Conservation (phyloP, 352 stramenopile species). For the Pythium monospermum region DNA sequence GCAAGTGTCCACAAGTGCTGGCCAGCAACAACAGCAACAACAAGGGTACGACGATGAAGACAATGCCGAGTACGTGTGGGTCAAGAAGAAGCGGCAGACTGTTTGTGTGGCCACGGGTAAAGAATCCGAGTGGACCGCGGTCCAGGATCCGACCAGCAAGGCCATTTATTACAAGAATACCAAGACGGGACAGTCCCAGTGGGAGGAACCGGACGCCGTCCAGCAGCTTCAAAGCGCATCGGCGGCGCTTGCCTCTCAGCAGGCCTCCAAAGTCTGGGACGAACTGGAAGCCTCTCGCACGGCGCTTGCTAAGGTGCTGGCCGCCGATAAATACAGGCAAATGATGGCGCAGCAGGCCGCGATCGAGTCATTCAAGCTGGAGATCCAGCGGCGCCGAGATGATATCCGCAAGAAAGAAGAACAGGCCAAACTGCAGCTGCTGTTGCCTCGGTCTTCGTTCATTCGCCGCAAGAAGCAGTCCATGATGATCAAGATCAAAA, state of each 20-base stretch:
- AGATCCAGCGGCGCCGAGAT: slow-evolving; percentile 42
- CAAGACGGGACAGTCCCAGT: slow-evolving; percentile 57
- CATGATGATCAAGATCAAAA: slow-evolving; percentile 53
- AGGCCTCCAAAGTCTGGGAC: slow-evolving; percentile 52
- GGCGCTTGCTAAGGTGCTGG: slow-evolving; percentile 33
- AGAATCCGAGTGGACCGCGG: slow-evolving; percentile 53
- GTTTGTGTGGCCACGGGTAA: slow-evolving; percentile 59
- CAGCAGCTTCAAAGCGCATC: slow-evolving; percentile 46
- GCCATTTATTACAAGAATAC: slow-evolving; percentile 77
- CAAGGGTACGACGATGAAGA: slow-evolving; percentile 36
- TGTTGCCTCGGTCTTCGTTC: slow-evolving; percentile 62
- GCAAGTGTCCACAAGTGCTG: slow-evolving; percentile 14
- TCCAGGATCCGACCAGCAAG: slow-evolving; percentile 46
- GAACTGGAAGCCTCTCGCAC: slow-evolving; percentile 40
- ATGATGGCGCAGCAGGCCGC: slow-evolving; percentile 27
- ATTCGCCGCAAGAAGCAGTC: slow-evolving; percentile 62
- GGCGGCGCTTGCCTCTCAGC: slow-evolving; percentile 43
- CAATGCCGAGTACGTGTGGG: slow-evolving; percentile 59
- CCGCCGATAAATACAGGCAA: slow-evolving; percentile 39
- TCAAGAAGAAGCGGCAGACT: slow-evolving; percentile 70
- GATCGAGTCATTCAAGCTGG: slow-evolving; percentile 28
- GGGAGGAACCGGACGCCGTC: slow-evolving; percentile 61
- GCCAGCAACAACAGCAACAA: slow-evolving; percentile 24
- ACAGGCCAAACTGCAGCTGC: slow-evolving; percentile 45
- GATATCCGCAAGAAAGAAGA: slow-evolving; percentile 55